These are phyloP conservation scores for Papiliotrema nemorosa DNA, from an alignment of 1,284 basidiomycete genomes.

Conservation along the genomic window DNA sequence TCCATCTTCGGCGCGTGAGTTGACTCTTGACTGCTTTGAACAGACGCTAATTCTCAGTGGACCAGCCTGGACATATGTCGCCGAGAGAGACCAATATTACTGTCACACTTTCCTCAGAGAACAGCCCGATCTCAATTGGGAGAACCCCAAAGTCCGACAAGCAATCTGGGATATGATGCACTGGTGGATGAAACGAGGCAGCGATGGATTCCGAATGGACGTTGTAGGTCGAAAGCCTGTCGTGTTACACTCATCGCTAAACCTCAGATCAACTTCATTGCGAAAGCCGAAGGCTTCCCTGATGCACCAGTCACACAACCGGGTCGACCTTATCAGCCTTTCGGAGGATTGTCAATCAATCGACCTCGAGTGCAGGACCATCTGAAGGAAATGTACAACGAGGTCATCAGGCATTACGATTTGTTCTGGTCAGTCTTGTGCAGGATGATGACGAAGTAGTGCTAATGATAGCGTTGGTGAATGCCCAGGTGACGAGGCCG, in stretches of 20 bases:
- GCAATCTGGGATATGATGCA: slow-evolving; percentile 48
- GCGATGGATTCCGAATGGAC: slow-evolving; percentile 51
- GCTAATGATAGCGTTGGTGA: slow-evolving; percentile 57
- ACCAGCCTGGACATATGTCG: slow-evolving; percentile 52
- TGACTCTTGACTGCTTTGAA: slow-evolving; percentile 1
- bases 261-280: slow-evolving; percentile 59
- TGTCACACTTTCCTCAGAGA: slow-evolving; percentile 50
- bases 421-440: slow-evolving; percentile 21
- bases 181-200: slow-evolving; percentile 53
- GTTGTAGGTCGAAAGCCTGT: slow-evolving; percentile 15
- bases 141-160: slow-evolving; percentile 40
- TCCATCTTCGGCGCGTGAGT: slow-evolving; percentile 44
- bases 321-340: slow-evolving; percentile 59
- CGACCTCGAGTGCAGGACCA: slow-evolving; percentile 66
- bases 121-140: slow-evolving; percentile 53
- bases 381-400: slow-evolving; percentile 62
- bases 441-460: not conserved
- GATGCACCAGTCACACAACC: slow-evolving; percentile 60
- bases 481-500: slow-evolving; percentile 58
- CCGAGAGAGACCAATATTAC: slow-evolving; percentile 51
- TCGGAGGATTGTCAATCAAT: slow-evolving; percentile 58
- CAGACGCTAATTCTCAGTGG: slow-evolving; percentile 15
- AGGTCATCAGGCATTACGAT: slow-evolving; percentile 52
- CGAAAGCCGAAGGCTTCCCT: slow-evolving; percentile 61
- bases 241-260: not conserved